Evolutionary conservation across 2,329 filamentous ascomycete species (phyloP).

Genomic region (Apiospora kogelbergensis): DNA sequence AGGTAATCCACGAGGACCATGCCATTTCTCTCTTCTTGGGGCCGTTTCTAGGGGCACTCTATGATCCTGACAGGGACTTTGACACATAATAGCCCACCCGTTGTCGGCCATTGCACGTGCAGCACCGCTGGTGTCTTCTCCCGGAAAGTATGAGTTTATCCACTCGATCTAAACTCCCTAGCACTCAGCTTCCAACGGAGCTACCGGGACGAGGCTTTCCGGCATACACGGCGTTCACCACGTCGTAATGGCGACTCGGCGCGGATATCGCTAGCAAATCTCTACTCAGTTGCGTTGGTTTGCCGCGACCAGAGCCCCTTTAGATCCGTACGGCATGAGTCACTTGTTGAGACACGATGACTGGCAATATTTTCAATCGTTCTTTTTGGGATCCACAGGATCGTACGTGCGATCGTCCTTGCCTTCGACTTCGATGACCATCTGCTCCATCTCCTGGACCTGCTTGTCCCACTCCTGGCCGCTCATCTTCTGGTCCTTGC

Average conservation of each 20-base stretch:
- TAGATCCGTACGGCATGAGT: background rate
- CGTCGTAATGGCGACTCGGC: background rate
- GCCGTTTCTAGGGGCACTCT: background rate
- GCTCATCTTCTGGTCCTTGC: constrained; percentile 82
- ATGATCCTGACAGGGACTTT: background rate
- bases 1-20: background rate
- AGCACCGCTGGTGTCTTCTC: background rate
- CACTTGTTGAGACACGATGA: background rate
- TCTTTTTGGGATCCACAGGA: constrained; percentile 45
- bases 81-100: background rate
- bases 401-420: constrained; percentile 52
- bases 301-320: background rate
- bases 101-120: background rate
- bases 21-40: background rate
- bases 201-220: background rate
- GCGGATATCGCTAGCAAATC: background rate
- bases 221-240: no score
- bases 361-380: constrained; percentile 25
- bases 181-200: background rate
- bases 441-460: constrained; percentile 70
- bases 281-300: background rate
- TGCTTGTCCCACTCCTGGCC: constrained; percentile 78
- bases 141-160: background rate
- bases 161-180: background rate
- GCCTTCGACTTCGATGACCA: constrained; percentile 70